Base-by-base conservation (phyloP, 257 asterid genomes). In the Nicotiana tomentosiformis region DNA sequence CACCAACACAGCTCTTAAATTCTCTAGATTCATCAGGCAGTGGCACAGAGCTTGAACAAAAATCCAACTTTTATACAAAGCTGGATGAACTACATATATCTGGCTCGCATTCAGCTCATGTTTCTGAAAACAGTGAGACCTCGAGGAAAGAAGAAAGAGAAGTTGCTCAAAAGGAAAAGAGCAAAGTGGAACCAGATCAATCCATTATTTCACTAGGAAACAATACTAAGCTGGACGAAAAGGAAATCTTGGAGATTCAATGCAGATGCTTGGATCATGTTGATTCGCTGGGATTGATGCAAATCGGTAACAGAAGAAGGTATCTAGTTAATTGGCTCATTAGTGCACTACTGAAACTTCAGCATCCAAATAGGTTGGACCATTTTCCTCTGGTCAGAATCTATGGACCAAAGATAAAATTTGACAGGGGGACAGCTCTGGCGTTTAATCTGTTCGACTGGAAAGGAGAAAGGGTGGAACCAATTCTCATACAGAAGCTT, bases 251-350 rank as follows among this genome's bases (percentile, higher is more conserved):
- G 26, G 88, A 35, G 26, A 81, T 86, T 0, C 86, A 93, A 53
- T 94, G 95, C 87, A 90, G 89, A 88, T 88, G 95, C 87, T 87
- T 96, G 90, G 97, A 94, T 84, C 97, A 94, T 12, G 90, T 93
- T 39, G 99, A 94, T 65, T 91, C 98, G 0, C 82, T 96, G 66
- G 99, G 98, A 62, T 51, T 91, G 68, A 89, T 72, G 86, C 83
- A 90, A 14, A 86, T 90, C 64, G 88, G 90, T 15, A 89, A 88
- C 88, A 90, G 99, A 87, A 87, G 93, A 77, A 90, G 98, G 85
- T 94, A 88, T 89, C 86, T 96, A 57, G 93, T 94, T 68, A 96
- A 96, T 35, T 96, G 99, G 99, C 87, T 96, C 37, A 89, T 96
- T 37, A 88, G 82, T 18, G 96, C 98, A 5, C 23, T 94, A 82